phyloP scores from a whole-genome alignment of 2,329 filamentous ascomycete species.

The Endocalyx cinctus region DNA sequence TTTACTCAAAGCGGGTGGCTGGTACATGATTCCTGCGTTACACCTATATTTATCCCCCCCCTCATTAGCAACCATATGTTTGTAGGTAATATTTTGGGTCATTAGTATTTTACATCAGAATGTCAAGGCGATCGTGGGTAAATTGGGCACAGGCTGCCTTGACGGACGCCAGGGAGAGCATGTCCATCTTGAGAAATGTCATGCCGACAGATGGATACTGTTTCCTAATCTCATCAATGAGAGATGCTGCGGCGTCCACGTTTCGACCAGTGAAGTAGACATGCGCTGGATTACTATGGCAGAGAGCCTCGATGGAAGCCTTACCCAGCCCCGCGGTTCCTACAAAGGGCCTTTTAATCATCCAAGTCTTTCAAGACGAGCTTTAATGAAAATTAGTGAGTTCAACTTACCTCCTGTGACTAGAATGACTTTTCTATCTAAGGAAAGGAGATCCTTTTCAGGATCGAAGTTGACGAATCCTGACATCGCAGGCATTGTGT shows the following conservation, averaged over 20 bases:
- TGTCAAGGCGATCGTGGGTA: conserved; percentile 33
- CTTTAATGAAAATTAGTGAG: no score
- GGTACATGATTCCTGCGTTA: conserved; percentile 40
- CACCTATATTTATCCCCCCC: conserved; percentile 23
- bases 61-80: no score
- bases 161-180: conserved; percentile 35
- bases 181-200: conserved; percentile 36
- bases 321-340: conserved; percentile 38
- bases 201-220: conserved; percentile 12
- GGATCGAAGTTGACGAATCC: conserved; percentile 22
- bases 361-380: no score
- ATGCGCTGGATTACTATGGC: conserved; percentile 40
- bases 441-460: conserved; percentile 31
- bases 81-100: no score
- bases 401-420: conserved; percentile 34
- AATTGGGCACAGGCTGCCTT: conserved; percentile 29
- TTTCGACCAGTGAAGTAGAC: conserved; percentile 51
- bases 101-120: conserved; percentile 35
- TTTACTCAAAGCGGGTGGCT: conserved; percentile 28
- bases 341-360: no score
- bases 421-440: conserved; percentile 34
- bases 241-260: conserved; percentile 36
- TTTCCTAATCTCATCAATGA: conserved; percentile 30
- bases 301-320: conserved; percentile 34
- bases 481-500: conserved; percentile 11